Percentiles rank a stretch among this genome's conserved stretches.
These are phyloP conservation scores for Aureobasidium sp. DNA, from an alignment of 2,329 filamentous ascomycete species.

Conservation along the genomic window DNA sequence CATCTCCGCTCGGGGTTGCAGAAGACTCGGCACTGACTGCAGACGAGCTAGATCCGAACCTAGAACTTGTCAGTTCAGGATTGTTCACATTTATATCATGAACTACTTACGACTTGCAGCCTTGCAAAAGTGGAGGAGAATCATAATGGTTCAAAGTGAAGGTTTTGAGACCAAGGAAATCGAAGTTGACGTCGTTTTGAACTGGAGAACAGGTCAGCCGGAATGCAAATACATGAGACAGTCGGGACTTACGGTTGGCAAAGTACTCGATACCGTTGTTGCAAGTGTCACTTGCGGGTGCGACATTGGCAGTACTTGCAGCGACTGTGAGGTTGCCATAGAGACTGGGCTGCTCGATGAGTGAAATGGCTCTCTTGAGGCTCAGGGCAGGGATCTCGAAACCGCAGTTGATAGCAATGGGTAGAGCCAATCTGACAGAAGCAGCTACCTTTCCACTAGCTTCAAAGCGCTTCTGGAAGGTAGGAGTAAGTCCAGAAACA, in stretches of 20 bases:
- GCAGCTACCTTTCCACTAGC: slow-evolving; percentile 1
- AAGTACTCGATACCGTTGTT: slow-evolving; percentile 11
- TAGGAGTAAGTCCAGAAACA: background rate
- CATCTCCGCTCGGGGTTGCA: background rate
- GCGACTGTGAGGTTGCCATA: slow-evolving; percentile 8
- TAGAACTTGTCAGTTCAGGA: background rate
- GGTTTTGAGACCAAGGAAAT: slow-evolving; percentile 4
- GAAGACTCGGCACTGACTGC: background rate
- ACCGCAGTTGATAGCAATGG: slow-evolving; percentile 1
- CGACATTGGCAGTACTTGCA: background rate
- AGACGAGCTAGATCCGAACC: background rate
- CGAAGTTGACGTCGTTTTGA: slow-evolving; percentile 9
- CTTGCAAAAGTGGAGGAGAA: slow-evolving; percentile 1
- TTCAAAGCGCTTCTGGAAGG: slow-evolving; percentile 5
- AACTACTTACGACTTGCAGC: background rate
- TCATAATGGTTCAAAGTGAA: slow-evolving; percentile 7
- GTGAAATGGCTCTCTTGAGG: background rate
- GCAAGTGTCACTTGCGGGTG: slow-evolving; percentile 4
- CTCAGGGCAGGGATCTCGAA: slow-evolving; percentile 4
- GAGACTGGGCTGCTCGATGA: slow-evolving; percentile 7
- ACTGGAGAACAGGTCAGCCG: background rate
- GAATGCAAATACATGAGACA: background rate
- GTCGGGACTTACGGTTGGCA: background rate
- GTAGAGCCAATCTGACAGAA: background rate
- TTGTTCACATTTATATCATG: no score